These are phyloP conservation scores for Sphaerobolus stellatus DNA, from an alignment of 1,284 basidiomycete species.

Conservation along the genomic window DNA sequence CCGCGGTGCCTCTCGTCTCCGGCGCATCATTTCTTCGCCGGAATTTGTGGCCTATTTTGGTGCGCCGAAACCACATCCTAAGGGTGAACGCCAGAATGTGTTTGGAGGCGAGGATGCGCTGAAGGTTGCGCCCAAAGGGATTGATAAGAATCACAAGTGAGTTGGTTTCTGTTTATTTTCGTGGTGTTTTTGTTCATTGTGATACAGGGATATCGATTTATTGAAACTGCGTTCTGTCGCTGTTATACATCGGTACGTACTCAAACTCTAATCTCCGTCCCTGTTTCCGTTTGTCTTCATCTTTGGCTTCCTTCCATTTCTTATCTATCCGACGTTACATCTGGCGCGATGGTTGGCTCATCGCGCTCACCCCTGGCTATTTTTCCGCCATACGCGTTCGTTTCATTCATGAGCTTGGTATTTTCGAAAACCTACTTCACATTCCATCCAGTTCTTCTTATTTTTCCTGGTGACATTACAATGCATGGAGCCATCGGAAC, in stretches of 20 bases:
- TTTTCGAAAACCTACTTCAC: no score
- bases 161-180: constrained; percentile 20
- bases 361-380: not conserved
- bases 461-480: no score
- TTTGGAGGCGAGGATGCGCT: constrained; percentile 82
- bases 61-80: constrained; percentile 56
- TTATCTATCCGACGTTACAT: no score
- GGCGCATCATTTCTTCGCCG: constrained; percentile 59
- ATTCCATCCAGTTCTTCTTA: no score
- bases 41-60: constrained; percentile 77
- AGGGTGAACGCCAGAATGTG: constrained; percentile 67
- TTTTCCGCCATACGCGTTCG: no score
- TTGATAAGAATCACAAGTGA: constrained; percentile 77
- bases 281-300: not conserved
- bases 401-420: no score
- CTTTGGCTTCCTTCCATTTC: no score
- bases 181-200: no score
- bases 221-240: constrained; percentile 80
- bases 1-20: constrained; percentile 63
- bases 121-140: constrained; percentile 84
- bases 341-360: no score
- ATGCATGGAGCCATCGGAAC: no score
- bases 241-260: constrained; percentile 62
- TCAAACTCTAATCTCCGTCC: not conserved
- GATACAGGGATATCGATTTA: constrained; percentile 75